Evolutionary conservation across 208 protist species (phyloP).

Genomic region (Naegleria gruberi): DNA sequence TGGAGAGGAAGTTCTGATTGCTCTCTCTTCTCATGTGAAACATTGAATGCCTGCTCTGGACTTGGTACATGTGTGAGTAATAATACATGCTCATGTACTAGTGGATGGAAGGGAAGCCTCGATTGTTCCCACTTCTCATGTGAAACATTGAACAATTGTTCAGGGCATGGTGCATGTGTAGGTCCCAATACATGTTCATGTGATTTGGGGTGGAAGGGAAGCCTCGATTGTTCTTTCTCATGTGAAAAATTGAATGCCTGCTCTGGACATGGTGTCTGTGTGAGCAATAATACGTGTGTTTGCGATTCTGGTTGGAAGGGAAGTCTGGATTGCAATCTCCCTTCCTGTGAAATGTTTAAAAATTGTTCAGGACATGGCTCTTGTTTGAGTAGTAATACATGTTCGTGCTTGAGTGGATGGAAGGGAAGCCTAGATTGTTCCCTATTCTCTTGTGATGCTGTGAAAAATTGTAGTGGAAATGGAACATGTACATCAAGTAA

Average conservation of each 20-base stretch:
- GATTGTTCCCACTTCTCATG: background rate
- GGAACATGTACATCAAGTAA: too few relatives aligned
- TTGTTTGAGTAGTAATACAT: too few relatives aligned
- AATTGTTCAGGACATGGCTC: too few relatives aligned
- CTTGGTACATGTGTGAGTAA: background rate
- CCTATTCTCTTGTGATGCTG: too few relatives aligned
- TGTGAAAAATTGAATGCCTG: background rate
- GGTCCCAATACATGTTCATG: background rate
- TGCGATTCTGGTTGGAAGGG: background rate
- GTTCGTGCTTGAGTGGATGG: too few relatives aligned
- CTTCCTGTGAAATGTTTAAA: too few relatives aligned
- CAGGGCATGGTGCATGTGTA: background rate
- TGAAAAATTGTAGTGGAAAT: too few relatives aligned
- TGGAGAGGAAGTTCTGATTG: background rate
- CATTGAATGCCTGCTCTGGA: background rate
- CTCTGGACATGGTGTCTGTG: background rate
- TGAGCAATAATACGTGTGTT: background rate
- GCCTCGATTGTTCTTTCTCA: background rate
- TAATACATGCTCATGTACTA: background rate
- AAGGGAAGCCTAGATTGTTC: too few relatives aligned
- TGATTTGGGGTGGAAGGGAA: background rate
- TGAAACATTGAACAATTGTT: background rate
- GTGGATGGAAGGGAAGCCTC: background rate
- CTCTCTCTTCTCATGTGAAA: background rate
- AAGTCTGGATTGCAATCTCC: background rate